phyloP scores from a whole-genome alignment of 805 yeast genomes.

The Crinitomyces ghanaensis region DNA sequence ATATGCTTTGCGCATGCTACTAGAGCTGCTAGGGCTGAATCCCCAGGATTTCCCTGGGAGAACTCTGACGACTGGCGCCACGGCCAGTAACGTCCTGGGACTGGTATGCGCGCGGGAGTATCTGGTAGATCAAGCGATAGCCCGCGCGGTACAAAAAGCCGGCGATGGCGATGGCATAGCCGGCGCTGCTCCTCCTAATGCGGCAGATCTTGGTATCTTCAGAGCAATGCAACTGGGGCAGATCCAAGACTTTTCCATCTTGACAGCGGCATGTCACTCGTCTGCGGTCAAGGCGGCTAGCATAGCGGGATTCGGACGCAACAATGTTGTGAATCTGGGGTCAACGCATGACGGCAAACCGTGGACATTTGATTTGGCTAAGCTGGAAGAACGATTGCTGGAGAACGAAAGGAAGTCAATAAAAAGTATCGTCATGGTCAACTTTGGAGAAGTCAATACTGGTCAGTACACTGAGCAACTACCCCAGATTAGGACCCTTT shows the following conservation, averaged over 20 bases:
- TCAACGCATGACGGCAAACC: slow-evolving; percentile 6
- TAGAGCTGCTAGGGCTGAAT: slow-evolving; percentile 12
- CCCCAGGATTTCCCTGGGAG: slow-evolving; percentile 9
- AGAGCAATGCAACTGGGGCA: slow-evolving; percentile 11
- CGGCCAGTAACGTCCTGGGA: slow-evolving; percentile 16
- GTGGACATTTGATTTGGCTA: slow-evolving; percentile 13
- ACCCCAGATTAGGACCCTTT: slow-evolving; percentile 9
- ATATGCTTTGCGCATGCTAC: slow-evolving; percentile 9
- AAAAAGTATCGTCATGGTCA: slow-evolving; percentile 12
- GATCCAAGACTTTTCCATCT: slow-evolving; percentile 9
- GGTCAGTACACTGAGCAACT: slow-evolving; percentile 14
- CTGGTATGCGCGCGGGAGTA: slow-evolving; percentile 15
- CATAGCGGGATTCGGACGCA: slow-evolving; percentile 16
- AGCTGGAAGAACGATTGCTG: slow-evolving; percentile 8
- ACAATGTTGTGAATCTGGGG: slow-evolving; percentile 5
- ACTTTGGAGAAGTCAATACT: slow-evolving; percentile 19
- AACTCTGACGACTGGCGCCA: slow-evolving; percentile 18
- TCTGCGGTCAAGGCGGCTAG: slow-evolving; percentile 16
- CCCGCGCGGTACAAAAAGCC: too few species aligned
- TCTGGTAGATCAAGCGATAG: slow-evolving; percentile 3
- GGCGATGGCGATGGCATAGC: too few species aligned
- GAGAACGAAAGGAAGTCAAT: not conserved
- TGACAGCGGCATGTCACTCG: slow-evolving; percentile 12
- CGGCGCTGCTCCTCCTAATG: not conserved
- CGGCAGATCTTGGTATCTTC: slow-evolving; percentile 12